These are phyloP conservation scores for Pyricularia sp. DNA, from an alignment of 2,329 filamentous ascomycete genomes.

Conservation along the genomic window DNA sequence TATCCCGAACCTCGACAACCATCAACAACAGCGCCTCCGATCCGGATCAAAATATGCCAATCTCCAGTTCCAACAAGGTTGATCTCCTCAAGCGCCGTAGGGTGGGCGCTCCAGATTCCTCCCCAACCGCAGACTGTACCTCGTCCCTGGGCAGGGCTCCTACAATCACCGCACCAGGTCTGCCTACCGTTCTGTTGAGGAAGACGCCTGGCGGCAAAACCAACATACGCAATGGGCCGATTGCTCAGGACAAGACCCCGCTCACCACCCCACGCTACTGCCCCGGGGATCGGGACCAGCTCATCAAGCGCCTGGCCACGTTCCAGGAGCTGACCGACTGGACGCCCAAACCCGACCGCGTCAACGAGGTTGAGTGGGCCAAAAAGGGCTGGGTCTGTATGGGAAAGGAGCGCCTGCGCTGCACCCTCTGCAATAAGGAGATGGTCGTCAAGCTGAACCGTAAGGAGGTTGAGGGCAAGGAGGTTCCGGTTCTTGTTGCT, in stretches of 20 bases:
- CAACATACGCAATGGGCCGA: conserved; percentile 7
- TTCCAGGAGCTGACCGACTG: conserved; percentile 87
- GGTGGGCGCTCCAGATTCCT: conserved; percentile 27
- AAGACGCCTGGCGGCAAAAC: conserved; percentile 20
- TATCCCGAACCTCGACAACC: conserved; percentile 5
- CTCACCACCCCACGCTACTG: conserved; percentile 54
- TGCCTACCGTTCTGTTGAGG: conserved; percentile 22
- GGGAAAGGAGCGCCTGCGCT: conserved; percentile 71
- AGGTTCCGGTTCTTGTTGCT: conserved; percentile 37
- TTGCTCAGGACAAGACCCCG: conserved; percentile 12
- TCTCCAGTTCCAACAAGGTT: neutral
- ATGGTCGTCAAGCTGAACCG: conserved; percentile 66
- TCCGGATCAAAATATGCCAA: neutral
- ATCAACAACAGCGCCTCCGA: conserved; percentile 9
- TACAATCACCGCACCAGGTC: conserved; percentile 19
- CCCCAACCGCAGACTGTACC: conserved; percentile 4
- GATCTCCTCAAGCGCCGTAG: conserved; percentile 41
- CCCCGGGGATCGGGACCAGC: conserved; percentile 71
- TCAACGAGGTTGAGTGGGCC: conserved; percentile 89
- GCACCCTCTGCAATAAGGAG: conserved; percentile 72
- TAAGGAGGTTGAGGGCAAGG: conserved; percentile 41
- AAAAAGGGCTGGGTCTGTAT: conserved; percentile 85
- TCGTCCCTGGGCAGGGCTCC: conserved; percentile 11
- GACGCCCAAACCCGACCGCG: conserved; percentile 77
- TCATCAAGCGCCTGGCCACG: conserved; percentile 68